Base-by-base conservation (phyloP, 2,329 filamentous ascomycete species). In the Alternaria incomplexa region DNA sequence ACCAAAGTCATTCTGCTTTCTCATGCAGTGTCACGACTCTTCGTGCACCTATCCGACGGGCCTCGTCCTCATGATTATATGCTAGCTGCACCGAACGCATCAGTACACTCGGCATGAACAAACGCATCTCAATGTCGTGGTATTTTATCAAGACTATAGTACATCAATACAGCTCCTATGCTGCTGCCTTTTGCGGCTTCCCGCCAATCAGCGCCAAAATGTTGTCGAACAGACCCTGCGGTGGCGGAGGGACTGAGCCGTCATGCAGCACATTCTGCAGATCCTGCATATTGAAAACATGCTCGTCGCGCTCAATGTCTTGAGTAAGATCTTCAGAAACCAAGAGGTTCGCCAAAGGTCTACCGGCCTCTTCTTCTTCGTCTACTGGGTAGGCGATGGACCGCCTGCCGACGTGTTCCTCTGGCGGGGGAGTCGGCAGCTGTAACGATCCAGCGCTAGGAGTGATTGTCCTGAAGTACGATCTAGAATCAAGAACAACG, bases 401-500 rank as follows among this genome's bases (percentile, higher is more conserved):
- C 13, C 55, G 71, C 25, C 71, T 67, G 17, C 78, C 82, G 5
- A 69, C 59, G 6, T 76, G 82, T 8, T 75, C 68, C 26, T 78
- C 73, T 13, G 76, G 76, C 20, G 79, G 75, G 15, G 75, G 73
- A 2, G 72, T 73, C 22, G 71, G 69, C 17, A 80, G 67, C 53
- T 77, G 71, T 17, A 75, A 61, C 1, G 68, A 53, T 20, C 58
- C 65, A 22, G 69, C 68, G 32, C 71, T 76, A 11, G 79, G 77
- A 9, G 66, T 77, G 11, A 85, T 70, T 6, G 79, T 73, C 26
- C 88, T 89, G 43, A 97, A 83, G 72, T 92, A 90, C 13, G 93
- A 92, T 0, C 88, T 85, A n/a, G 90, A 86, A 76, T 97, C 93
- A 6, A 97, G 80, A 10, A 90, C 82, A 43, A 96, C 82, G 77